Evolutionary conservation across 352 stramenopile genomes (phyloP).

Genomic region (Globisporangium paroecandrum): DNA sequence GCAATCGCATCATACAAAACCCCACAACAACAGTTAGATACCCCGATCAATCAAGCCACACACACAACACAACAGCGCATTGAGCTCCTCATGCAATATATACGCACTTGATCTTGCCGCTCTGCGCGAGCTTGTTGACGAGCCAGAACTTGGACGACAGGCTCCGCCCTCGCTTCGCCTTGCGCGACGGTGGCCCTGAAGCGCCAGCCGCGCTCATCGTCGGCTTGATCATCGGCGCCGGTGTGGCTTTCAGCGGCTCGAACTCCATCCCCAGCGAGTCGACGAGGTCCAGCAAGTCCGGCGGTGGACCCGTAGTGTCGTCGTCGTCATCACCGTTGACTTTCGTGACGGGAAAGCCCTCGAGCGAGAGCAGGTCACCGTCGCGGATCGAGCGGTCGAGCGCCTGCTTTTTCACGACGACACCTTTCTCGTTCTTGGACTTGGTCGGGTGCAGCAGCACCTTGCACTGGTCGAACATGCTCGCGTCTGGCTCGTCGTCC

Average conservation of each 20-base stretch:
- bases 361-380: slow-evolving; percentile 69
- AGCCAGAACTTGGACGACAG: slow-evolving; percentile 86
- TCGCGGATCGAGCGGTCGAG: slow-evolving; percentile 81
- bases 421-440: slow-evolving; percentile 76
- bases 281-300: slow-evolving; percentile 67
- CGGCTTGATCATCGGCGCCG: slow-evolving; percentile 24
- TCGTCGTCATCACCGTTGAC: not conserved
- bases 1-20: not conserved
- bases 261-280: slow-evolving; percentile 66
- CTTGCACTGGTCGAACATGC: slow-evolving; percentile 61
- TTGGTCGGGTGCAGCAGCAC: slow-evolving; percentile 79
- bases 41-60: not conserved
- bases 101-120: slow-evolving; percentile 68
- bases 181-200: slow-evolving; percentile 29
- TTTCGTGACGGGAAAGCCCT: slow-evolving; percentile 44
- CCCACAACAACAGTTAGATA: not conserved
- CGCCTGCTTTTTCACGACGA: slow-evolving; percentile 62
- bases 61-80: not conserved
- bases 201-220: slow-evolving; percentile 9
- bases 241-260: slow-evolving; percentile 28
- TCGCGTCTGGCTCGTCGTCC: slow-evolving; percentile 63
- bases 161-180: slow-evolving; percentile 64
- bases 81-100: slow-evolving; percentile 4
- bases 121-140: slow-evolving; percentile 77
- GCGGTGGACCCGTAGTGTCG: slow-evolving; percentile 35